Percentiles rank a stretch among this genome's conserved stretches.
Evolutionary conservation across 2,329 filamentous ascomycete species (phyloP).

Genomic region (Exophiala lecanii-corni): DNA sequence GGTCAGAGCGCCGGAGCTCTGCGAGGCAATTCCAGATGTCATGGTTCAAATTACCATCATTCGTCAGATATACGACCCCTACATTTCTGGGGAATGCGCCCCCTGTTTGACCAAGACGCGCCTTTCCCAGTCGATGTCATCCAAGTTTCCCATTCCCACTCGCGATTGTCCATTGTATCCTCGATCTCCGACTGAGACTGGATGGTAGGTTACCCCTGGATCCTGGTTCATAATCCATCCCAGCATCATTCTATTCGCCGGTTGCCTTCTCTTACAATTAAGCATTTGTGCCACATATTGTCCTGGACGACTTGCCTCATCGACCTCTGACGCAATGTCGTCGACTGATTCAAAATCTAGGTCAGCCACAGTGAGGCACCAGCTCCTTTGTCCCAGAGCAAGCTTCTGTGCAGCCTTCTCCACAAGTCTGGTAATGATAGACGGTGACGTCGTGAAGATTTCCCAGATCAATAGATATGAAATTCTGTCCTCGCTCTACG

Average conservation of each 20-base stretch:
- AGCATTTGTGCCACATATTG: slow-evolving; percentile 15
- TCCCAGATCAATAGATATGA: slow-evolving; percentile 9
- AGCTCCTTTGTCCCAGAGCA: slow-evolving; percentile 4
- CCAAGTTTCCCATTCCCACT: slow-evolving; percentile 10
- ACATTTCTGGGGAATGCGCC: slow-evolving; percentile 11
- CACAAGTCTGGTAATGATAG: slow-evolving; percentile 5
- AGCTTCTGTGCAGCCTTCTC: slow-evolving; percentile 4
- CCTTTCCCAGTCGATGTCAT: slow-evolving; percentile 6
- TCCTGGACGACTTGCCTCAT: background rate
- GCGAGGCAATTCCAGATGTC: too few species aligned
- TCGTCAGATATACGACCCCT: slow-evolving; percentile 5
- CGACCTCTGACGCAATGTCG: slow-evolving; percentile 16
- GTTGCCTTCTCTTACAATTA: slow-evolving; percentile 3
- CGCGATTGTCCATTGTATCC: slow-evolving; percentile 9
- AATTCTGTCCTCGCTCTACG: slow-evolving; percentile 6
- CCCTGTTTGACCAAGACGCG: slow-evolving; percentile 10
- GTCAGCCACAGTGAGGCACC: slow-evolving; percentile 24
- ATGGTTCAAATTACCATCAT: too few species aligned
- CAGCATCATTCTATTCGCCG: slow-evolving; percentile 8
- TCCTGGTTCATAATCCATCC: background rate
- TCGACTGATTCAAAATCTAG: slow-evolving; percentile 12
- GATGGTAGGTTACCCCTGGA: background rate
- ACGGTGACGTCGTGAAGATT: slow-evolving; percentile 16
- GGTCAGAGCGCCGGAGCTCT: too few species aligned
- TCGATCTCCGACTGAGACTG: slow-evolving; percentile 11